A percentile compares a stretch with the other conserved stretches of the same genome.
phyloP scores from a whole-genome alignment of 768 basidiomycete genomes.

The Galerina sulciceps region DNA sequence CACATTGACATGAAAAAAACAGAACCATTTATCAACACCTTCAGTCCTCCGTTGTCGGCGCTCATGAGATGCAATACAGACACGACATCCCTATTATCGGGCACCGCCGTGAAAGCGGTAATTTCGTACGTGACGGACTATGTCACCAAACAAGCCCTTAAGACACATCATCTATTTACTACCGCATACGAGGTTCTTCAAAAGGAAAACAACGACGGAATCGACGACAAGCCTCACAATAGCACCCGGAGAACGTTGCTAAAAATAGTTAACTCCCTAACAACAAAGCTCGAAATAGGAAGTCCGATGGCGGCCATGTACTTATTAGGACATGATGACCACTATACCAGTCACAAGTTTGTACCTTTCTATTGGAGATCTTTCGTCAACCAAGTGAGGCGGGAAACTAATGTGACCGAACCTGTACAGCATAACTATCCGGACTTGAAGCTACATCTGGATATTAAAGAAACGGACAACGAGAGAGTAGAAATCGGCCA shows the following conservation, averaged over 20 bases:
- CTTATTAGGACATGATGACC: not conserved
- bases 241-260: slow-evolving; percentile 16
- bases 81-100: slow-evolving; percentile 39
- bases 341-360: not conserved
- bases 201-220: slow-evolving; percentile 25
- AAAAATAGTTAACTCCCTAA: not conserved
- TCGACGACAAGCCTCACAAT: slow-evolving; percentile 15
- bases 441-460: not conserved
- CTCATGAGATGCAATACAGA: slow-evolving; percentile 42
- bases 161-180: slow-evolving; percentile 42
- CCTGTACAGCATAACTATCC: not conserved
- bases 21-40: slow-evolving; percentile 41
- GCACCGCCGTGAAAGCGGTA: slow-evolving; percentile 42
- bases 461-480: not conserved
- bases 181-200: slow-evolving; percentile 28
- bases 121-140: slow-evolving; percentile 48
- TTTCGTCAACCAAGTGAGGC: not conserved
- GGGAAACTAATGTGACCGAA: slow-evolving; percentile 7
- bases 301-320: not conserved
- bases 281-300: not conserved
- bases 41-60: slow-evolving; percentile 33
- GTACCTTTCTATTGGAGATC: not conserved
- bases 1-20: slow-evolving; percentile 32
- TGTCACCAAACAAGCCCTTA: slow-evolving; percentile 42
- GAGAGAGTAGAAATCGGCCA: not conserved